A percentile compares a stretch with the other conserved stretches of the same genome.
Conservation (phyloP, 352 stramenopile species). For the Globisporangium radiosum region DNA sequence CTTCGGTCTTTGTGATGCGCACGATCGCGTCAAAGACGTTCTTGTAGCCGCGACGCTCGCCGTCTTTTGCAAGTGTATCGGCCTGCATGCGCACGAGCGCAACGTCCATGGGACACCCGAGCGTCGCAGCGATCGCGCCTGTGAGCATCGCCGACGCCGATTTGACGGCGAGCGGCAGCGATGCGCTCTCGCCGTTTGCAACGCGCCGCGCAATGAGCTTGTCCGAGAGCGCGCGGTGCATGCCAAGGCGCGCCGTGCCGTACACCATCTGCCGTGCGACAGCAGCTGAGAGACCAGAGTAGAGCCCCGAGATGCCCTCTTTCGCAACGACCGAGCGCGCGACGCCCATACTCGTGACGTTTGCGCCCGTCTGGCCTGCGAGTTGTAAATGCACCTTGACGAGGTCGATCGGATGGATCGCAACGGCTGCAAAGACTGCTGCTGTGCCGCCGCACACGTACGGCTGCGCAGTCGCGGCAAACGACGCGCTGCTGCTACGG, state of each 20-base stretch:
- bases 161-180: constrained; percentile 70
- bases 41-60: constrained; percentile 96
- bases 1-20: constrained; percentile 85
- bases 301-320: constrained; percentile 75
- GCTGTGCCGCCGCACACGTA: constrained; percentile 76
- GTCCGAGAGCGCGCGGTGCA: constrained; percentile 81
- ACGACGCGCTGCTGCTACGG: constrained; percentile 19
- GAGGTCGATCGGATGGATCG: constrained; percentile 89
- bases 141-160: constrained; percentile 68
- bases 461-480: constrained; percentile 55
- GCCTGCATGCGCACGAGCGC: constrained; percentile 97
- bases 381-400: constrained; percentile 90
- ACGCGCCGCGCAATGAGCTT: constrained; percentile 67
- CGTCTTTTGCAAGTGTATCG: constrained; percentile 90
- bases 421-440: constrained; percentile 66
- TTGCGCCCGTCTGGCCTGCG: constrained; percentile 68
- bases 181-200: constrained; percentile 58
- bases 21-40: constrained; percentile 97
- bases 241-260: constrained; percentile 74
- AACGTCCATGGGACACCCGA: constrained; percentile 98
- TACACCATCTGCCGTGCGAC: constrained; percentile 85
- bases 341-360: constrained; percentile 67
- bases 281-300: constrained; percentile 77
- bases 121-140: constrained; percentile 89
- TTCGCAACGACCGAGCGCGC: constrained; percentile 74